Base-by-base conservation (phyloP, 257 asterid genomes). In the Rehmannia glutinosa region DNA sequence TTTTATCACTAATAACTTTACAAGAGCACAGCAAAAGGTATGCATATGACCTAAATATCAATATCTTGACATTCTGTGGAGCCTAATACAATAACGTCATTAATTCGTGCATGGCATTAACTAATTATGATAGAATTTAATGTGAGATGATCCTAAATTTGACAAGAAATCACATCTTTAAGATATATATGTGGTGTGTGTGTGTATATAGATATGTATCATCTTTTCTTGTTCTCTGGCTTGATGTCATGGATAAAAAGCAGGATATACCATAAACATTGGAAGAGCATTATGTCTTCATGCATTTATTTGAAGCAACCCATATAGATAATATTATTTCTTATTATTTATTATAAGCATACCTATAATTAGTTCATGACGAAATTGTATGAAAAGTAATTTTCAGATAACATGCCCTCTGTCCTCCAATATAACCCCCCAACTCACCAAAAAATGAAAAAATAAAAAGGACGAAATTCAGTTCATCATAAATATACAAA, bases 31-130 rank as follows among this genome's bases (percentile, higher is more conserved):
- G 32, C 54, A 36, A 43, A 53, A 60, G 52, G 6, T 54, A 68
- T 71, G 78, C 58, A 64, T 36, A 62, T 52, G 66, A 66, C 81
- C 79, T 62, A 77, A 74, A 67, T 56, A 69, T 67, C 72, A 73
- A 70, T 59, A 56, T 54, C 51, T 46, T 62, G 17, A 47, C 68
- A 41, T 50, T 15, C 52, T 23, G 17, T 25, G 27, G 52, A 69
- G 69, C 87, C 77, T 74, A 70, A 78, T 49, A 35, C 36, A 12
- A 49, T 38, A 70, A 70, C 79, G 73, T 73, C 80, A 78, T 51
- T 42, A 23, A 32, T 32, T 32, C 4, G 10, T 59, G 8, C 5
- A 6, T 70, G 38, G 23, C 42, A 6, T 54, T 55, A 50, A 30
- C 27, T 55, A n/a, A n/a, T 66, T n/a, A 46, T 52, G 32, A 21